Percentiles rank a stretch among this genome's conserved stretches.
Evolutionary conservation across 805 yeast genomes (phyloP).

Genomic region (Scheffersomyces stipitis): DNA sequence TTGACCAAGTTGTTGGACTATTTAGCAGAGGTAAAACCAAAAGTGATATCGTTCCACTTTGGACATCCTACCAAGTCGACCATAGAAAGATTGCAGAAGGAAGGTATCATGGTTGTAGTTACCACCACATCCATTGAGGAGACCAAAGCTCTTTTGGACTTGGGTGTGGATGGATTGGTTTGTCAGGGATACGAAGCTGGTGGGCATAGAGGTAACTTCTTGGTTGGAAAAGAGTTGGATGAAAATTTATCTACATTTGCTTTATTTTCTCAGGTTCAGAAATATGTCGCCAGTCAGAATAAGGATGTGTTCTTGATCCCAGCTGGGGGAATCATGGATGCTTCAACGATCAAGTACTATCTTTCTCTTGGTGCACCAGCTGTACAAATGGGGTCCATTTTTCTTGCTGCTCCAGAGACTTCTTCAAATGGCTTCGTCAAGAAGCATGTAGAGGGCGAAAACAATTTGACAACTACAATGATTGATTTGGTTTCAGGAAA

Average conservation of each 20-base stretch:
- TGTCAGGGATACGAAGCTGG: constrained; percentile 67
- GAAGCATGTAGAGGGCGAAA: constrained; percentile 4
- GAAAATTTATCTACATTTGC: constrained; percentile 35
- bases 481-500: constrained; percentile 38
- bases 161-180: constrained; percentile 48
- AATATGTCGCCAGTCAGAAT: constrained; percentile 5
- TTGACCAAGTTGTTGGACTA: constrained; percentile 17
- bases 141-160: constrained; percentile 26
- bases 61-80: constrained; percentile 41
- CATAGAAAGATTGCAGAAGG: constrained; percentile 29
- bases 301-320: constrained; percentile 34
- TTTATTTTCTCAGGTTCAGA: constrained; percentile 22
- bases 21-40: constrained; percentile 30
- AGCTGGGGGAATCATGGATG: constrained; percentile 53
- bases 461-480: constrained; percentile 25
- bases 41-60: constrained; percentile 53
- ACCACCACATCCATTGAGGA: constrained; percentile 49
- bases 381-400: constrained; percentile 57
- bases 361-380: constrained; percentile 47
- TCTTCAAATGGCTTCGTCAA: constrained; percentile 17
- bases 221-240: constrained; percentile 24
- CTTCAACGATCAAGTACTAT: constrained; percentile 25
- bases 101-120: constrained; percentile 44
- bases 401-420: constrained; percentile 39
- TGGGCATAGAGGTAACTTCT: constrained; percentile 58